A percentile compares a stretch with the other conserved stretches of the same genome.
These are phyloP conservation scores for Diophrys appendiculata DNA, from an alignment of 73 alveolate genomes.

Conservation along the genomic window DNA sequence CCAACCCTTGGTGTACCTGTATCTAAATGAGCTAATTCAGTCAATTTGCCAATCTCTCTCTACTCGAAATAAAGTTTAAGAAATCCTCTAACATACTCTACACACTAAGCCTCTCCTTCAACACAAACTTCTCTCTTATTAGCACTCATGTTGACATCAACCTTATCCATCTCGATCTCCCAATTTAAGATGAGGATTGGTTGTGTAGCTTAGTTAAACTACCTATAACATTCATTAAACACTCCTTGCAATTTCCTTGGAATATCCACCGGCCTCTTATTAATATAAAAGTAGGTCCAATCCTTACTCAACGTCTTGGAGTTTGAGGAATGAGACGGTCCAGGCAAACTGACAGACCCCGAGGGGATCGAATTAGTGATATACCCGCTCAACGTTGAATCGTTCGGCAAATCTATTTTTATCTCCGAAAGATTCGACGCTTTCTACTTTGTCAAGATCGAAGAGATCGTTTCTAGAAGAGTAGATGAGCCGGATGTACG, in stretches of 20 bases:
- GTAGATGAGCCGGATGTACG: slow-evolving; percentile 39
- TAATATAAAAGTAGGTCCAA: slow-evolving; percentile 33
- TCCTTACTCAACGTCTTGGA: slow-evolving; percentile 30
- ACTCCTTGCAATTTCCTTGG: slow-evolving; percentile 68
- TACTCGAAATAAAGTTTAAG: slow-evolving; percentile 63
- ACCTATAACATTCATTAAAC: slow-evolving; percentile 81
- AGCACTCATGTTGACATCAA: slow-evolving; percentile 91
- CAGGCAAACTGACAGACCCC: slow-evolving; percentile 59
- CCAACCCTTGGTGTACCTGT: background rate
- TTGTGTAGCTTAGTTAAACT: slow-evolving; percentile 70
- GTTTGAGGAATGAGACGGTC: background rate
- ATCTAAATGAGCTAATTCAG: background rate
- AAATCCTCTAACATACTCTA: slow-evolving; percentile 60
- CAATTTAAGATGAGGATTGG: slow-evolving; percentile 83
- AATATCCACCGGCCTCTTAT: slow-evolving; percentile 86
- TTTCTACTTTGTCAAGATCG: slow-evolving; percentile 55
- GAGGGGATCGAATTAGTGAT: slow-evolving; percentile 80
- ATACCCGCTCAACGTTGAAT: slow-evolving; percentile 52
- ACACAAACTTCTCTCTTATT: slow-evolving; percentile 91
- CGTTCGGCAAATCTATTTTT: slow-evolving; percentile 35
- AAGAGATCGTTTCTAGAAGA: slow-evolving; percentile 29
- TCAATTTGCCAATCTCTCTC: slow-evolving; percentile 35
- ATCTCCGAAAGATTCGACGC: slow-evolving; percentile 19
- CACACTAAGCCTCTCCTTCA: slow-evolving; percentile 68
- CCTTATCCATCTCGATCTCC: slow-evolving; percentile 70